These are phyloP conservation scores for Fusarium sp. DNA, from an alignment of 2,329 filamentous ascomycete species.

Conservation along the genomic window DNA sequence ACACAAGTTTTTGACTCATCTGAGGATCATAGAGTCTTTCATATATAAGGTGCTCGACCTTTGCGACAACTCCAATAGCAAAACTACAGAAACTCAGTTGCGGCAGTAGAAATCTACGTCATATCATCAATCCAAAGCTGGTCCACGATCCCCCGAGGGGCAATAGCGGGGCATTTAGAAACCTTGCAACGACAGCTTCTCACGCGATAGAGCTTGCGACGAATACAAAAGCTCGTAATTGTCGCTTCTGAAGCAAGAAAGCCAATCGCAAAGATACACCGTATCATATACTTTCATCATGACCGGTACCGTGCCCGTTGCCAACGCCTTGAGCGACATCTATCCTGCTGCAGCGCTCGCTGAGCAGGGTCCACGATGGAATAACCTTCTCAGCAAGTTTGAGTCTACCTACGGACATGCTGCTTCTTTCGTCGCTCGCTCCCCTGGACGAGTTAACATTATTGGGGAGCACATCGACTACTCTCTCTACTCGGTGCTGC, in stretches of 20 bases:
- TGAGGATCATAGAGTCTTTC: neutral
- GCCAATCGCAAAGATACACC: neutral
- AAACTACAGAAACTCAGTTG: neutral
- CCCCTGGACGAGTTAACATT: slow-evolving; percentile 95
- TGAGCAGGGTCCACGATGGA: slow-evolving; percentile 79
- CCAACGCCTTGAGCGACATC: slow-evolving; percentile 80
- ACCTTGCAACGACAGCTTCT: slow-evolving; percentile 38
- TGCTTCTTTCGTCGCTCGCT: slow-evolving; percentile 86
- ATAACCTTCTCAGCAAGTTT: slow-evolving; percentile 77
- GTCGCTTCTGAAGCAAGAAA: neutral
- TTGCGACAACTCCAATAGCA: neutral
- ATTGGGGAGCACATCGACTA: slow-evolving; percentile 99
- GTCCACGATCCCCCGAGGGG: slow-evolving; percentile 31
- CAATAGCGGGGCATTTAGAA: slow-evolving; percentile 39
- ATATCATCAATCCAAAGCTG: slow-evolving; percentile 20
- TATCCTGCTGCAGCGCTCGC: slow-evolving; percentile 80
- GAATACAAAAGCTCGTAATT: slow-evolving; percentile 8
- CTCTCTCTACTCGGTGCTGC: slow-evolving; percentile 93
- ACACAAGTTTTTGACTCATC: neutral
- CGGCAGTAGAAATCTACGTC: slow-evolving; percentile 20
- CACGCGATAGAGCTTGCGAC: slow-evolving; percentile 32
- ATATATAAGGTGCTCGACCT: neutral
- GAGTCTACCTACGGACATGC: slow-evolving; percentile 73
- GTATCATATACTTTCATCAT: slow-evolving; percentile 45
- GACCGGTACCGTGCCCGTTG: slow-evolving; percentile 75